These are phyloP conservation scores for Aphanoascus verrucosus DNA, from an alignment of 2,329 filamentous ascomycete species.

Conservation along the genomic window DNA sequence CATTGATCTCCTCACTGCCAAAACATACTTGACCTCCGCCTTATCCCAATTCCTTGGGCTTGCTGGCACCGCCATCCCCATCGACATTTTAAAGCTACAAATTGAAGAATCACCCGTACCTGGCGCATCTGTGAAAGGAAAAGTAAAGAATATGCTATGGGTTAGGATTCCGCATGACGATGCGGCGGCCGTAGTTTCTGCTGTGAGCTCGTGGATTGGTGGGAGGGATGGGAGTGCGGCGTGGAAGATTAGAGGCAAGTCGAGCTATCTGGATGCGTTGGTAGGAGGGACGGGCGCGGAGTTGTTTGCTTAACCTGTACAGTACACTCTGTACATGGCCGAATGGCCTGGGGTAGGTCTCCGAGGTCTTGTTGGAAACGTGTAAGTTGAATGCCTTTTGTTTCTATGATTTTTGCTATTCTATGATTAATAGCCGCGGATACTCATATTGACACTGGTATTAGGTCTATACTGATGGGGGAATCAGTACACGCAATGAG, in stretches of 20 bases:
- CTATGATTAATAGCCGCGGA: too few species aligned
- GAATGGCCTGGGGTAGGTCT: too few species aligned
- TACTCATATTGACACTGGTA: too few species aligned
- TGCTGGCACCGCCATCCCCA: constrained; percentile 36
- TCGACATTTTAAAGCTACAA: constrained; percentile 38
- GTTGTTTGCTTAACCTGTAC: constrained; percentile 21
- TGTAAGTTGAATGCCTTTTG: too few species aligned
- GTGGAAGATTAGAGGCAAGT: constrained; percentile 31
- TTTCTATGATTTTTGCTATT: too few species aligned
- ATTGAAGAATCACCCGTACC: constrained; percentile 4
- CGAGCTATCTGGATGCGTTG: constrained; percentile 29
- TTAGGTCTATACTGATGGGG: too few species aligned
- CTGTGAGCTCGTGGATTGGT: constrained; percentile 39
- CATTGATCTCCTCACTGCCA: constrained; percentile 38
- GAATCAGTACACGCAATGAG: too few species aligned
- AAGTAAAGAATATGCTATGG: constrained; percentile 25
- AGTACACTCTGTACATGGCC: too few species aligned
- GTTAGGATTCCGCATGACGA: constrained; percentile 39
- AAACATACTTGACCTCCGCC: constrained; percentile 37
- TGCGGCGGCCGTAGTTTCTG: constrained; percentile 33
- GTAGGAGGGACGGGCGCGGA: constrained; percentile 27
- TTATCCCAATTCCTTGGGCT: constrained; percentile 40
- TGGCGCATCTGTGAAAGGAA: constrained; percentile 13
- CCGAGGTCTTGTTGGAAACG: too few species aligned
- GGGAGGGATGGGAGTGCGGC: constrained; percentile 23